Percentiles rank a stretch among this genome's conserved stretches.
phyloP scores from a whole-genome alignment of 176 grass and related monocot species.

The Oryza glaberrima region DNA sequence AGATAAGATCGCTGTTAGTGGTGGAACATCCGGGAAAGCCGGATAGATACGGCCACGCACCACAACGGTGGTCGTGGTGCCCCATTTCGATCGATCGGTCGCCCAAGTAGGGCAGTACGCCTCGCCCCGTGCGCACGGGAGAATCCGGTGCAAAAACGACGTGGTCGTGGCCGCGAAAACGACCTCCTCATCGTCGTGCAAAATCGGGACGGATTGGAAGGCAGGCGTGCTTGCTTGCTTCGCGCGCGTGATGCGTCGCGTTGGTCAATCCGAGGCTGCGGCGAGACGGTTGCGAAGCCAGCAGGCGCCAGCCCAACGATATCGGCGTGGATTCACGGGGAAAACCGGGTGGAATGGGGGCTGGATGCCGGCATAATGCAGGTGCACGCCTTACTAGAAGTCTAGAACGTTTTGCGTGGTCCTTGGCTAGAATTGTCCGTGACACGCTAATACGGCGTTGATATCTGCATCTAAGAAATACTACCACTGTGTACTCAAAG shows the following conservation, averaged over 20 bases:
- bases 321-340: neutral
- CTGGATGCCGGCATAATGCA: neutral
- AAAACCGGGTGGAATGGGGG: neutral
- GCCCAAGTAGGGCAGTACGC: too few species aligned
- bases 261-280: conserved; percentile 1
- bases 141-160: neutral
- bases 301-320: neutral
- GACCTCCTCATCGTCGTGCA: neutral
- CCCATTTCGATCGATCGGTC: neutral
- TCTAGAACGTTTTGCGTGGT: neutral
- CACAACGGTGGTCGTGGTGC: neutral
- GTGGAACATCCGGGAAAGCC: neutral
- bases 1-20: neutral
- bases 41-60: neutral
- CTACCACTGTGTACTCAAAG: too few species aligned
- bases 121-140: too few species aligned
- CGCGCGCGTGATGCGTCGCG: neutral
- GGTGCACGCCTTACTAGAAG: neutral
- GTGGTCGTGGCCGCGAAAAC: neutral
- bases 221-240: neutral
- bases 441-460: neutral
- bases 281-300: neutral
- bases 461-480: too few species aligned
- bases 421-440: neutral
- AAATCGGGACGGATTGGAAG: neutral